Evolutionary conservation across 176 grass and related monocot genomes (phyloP), one percentile per base, ranked within the genome.

Genomic region (Elaeis guineensis): DNA sequence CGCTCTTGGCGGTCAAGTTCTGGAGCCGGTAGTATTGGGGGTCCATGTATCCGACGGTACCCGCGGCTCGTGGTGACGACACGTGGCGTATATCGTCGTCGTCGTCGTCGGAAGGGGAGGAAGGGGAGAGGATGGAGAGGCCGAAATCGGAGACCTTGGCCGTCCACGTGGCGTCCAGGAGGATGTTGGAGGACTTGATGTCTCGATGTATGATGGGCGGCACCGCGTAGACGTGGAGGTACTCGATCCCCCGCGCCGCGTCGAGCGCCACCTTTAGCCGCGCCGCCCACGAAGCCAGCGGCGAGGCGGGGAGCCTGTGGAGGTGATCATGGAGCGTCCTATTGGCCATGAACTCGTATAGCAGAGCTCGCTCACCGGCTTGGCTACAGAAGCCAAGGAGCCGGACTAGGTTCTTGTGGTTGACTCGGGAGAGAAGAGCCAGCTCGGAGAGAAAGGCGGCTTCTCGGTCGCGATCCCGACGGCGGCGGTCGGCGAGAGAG

Each of bases 1-100:
- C 91, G 55, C 86, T 90, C 74, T 87, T 96, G 60, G 84, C 79
- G n/a, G 90, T 95, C 54, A 95, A 69, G 61, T 83, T 72, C 74
- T 90, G 90, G 32, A 95, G 78, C 32, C 90, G 49, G 71, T 90
- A 95, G 81, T 90, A 95, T 78, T 95, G 86, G 5, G 86, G 90
- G 73, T 95, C 90, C 86, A 95, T 95, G 79, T 95, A 95, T 39
- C 90, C 90, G 53, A 95, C 83, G 63, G 90, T 95, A 21, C 90
- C 90, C 5, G 82, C 90, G 11, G 35, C 35, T 44, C 1, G 83
- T 86, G 65, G 77, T 85, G 9, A 79, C 35, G 35, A 22, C 61
- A 16, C 2, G 23, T 75, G 72, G 62, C 16, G 44, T 23, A 62
- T 73, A 3, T 62, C 26, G 17, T 58, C 48, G 25, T 12, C 54